phyloP scores from a whole-genome alignment of 805 yeast genomes.

The Myxozyma lipomycoides region DNA sequence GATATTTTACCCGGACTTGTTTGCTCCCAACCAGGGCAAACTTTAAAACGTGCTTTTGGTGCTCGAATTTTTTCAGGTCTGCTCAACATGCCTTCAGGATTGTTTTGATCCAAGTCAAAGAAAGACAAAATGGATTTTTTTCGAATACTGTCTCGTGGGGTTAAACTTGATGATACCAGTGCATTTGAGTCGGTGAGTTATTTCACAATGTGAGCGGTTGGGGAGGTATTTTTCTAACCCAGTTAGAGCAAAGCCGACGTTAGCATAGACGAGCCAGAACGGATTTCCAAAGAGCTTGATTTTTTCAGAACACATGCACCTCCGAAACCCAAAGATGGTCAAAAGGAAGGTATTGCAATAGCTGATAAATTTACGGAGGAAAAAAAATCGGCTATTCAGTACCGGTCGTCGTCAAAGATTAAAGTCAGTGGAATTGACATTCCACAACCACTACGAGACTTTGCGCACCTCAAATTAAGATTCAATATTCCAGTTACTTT shows the following conservation, averaged over 20 bases:
- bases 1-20: no score
- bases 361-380: slow-evolving; percentile 32
- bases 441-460: slow-evolving; percentile 89
- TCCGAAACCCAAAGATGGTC: slow-evolving; percentile 46
- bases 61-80: no score
- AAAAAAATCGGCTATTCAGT: slow-evolving; percentile 61
- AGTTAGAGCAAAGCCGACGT: no score
- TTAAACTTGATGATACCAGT: slow-evolving; percentile 54
- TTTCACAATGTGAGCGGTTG: slow-evolving; percentile 40
- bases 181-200: slow-evolving; percentile 6
- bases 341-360: slow-evolving; percentile 33
- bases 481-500: slow-evolving; percentile 60
- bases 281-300: slow-evolving; percentile 66
- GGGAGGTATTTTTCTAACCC: no score
- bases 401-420: slow-evolving; percentile 39
- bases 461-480: slow-evolving; percentile 70
- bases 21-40: no score
- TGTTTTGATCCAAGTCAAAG: no score
- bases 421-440: slow-evolving; percentile 80
- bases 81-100: no score
- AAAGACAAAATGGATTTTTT: slow-evolving; percentile 72
- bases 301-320: slow-evolving; percentile 48
- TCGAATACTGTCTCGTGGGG: slow-evolving; percentile 79
- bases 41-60: no score
- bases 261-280: slow-evolving; percentile 41